These are phyloP conservation scores for Entamoeba dispar DNA, from an alignment of 208 protist genomes.

Conservation along the genomic window DNA sequence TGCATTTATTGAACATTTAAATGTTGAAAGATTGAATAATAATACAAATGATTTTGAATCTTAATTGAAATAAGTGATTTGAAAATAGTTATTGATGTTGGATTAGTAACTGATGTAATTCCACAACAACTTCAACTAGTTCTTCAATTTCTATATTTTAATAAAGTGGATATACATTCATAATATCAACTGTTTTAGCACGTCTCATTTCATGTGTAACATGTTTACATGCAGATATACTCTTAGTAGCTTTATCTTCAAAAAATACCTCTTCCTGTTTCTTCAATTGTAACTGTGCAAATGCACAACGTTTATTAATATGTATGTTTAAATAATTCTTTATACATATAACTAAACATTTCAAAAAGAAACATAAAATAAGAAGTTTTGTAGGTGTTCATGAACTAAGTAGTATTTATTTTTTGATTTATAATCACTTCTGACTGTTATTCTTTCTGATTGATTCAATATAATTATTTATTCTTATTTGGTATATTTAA, in stretches of 20 bases:
- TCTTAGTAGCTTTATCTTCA: constrained; percentile 32
- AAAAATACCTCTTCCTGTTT: constrained; percentile 28
- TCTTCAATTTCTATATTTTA: constrained; percentile 17
- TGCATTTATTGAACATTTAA: constrained; percentile 3
- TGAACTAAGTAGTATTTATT: too few species aligned
- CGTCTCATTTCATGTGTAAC: not conserved
- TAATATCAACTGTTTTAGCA: constrained; percentile 24
- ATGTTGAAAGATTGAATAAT: constrained; percentile 9
- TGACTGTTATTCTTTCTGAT: too few species aligned
- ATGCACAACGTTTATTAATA: not conserved
- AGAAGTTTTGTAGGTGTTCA: too few species aligned
- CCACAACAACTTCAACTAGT: constrained; percentile 22
- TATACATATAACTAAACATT: too few species aligned
- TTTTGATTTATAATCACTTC: too few species aligned
- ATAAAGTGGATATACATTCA: constrained; percentile 4
- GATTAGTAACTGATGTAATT: constrained; percentile 27
- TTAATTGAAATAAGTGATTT: constrained; percentile 28
- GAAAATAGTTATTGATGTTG: constrained; percentile 29
- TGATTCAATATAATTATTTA: too few species aligned
- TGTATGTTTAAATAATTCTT: too few species aligned
- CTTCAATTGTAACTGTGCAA: constrained; percentile 13
- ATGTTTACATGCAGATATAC: constrained; percentile 4
- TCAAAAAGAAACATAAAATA: too few species aligned
- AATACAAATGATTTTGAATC: constrained; percentile 26
- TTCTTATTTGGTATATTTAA: too few species aligned